Percentiles rank a stretch among this genome's conserved stretches.
These are phyloP conservation scores for Wickerhamomyces chambardii DNA, from an alignment of 805 yeast species.

Conservation along the genomic window DNA sequence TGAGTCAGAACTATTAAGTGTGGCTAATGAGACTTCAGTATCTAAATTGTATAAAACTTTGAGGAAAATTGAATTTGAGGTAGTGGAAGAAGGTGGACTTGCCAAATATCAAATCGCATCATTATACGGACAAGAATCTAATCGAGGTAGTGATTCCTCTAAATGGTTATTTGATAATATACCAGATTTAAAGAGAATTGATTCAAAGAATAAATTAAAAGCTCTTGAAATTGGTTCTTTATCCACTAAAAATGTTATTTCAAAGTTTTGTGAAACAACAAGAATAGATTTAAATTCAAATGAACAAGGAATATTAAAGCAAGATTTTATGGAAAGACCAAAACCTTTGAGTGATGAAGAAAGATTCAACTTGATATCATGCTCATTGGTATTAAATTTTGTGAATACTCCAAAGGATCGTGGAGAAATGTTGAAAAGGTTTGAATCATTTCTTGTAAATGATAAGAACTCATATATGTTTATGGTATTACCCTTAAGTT, in stretches of 20 bases:
- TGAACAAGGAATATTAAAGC: slow-evolving; percentile 59
- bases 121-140: slow-evolving; percentile 66
- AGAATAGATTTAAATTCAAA: slow-evolving; percentile 81
- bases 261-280: slow-evolving; percentile 26
- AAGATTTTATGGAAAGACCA: slow-evolving; percentile 79
- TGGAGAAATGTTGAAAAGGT: slow-evolving; percentile 68
- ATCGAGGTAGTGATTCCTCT: slow-evolving; percentile 90
- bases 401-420: slow-evolving; percentile 65
- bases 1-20: slow-evolving; percentile 8
- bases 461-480: slow-evolving; percentile 36
- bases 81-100: slow-evolving; percentile 64
- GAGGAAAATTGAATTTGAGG: slow-evolving; percentile 53
- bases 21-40: slow-evolving; percentile 7
- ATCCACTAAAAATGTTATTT: slow-evolving; percentile 56
- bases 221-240: slow-evolving; percentile 85
- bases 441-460: slow-evolving; percentile 43
- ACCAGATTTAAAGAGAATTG: slow-evolving; percentile 22
- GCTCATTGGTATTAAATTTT: slow-evolving; percentile 83
- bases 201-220: slow-evolving; percentile 4
- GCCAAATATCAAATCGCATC: slow-evolving; percentile 80
- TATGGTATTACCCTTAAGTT: slow-evolving; percentile 83
- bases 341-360: slow-evolving; percentile 37
- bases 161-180: slow-evolving; percentile 73
- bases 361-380: slow-evolving; percentile 59
- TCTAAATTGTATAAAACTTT: slow-evolving; percentile 21